phyloP scores from a whole-genome alignment of 2,329 filamentous ascomycete species.

The Aspergillus brunneoviolaceus region DNA sequence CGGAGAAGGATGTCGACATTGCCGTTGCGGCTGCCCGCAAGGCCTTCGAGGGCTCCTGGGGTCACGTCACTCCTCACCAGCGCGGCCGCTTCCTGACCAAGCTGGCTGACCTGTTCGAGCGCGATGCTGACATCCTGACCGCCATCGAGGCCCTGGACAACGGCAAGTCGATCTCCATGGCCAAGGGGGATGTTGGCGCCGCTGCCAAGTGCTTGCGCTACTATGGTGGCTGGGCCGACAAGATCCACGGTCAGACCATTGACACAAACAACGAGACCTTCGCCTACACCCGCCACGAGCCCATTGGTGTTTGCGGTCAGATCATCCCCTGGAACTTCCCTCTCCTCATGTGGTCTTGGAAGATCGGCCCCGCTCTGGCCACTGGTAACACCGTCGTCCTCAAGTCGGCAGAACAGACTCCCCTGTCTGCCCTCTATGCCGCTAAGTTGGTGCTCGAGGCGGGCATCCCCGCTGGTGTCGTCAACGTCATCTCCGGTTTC shows the following conservation, averaged over 20 bases:
- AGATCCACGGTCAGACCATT: constrained; percentile 85
- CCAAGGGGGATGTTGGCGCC: constrained; percentile 69
- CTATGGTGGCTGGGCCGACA: constrained; percentile 92
- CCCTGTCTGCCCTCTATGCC: constrained; percentile 63
- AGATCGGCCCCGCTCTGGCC: constrained; percentile 70
- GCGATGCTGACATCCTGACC: constrained; percentile 72
- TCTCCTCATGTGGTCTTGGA: constrained; percentile 80
- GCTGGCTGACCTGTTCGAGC: constrained; percentile 76
- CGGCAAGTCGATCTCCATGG: constrained; percentile 45
- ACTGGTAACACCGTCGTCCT: constrained; percentile 62
- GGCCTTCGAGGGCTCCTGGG: constrained; percentile 76
- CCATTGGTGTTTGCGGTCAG: constrained; percentile 77
- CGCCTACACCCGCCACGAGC: constrained; percentile 80
- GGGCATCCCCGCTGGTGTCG: constrained; percentile 61
- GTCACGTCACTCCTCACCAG: constrained; percentile 64
- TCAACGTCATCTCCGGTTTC: constrained; percentile 69
- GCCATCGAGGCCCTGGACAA: constrained; percentile 75
- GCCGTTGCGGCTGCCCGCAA: constrained; percentile 83
- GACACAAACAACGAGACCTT: constrained; percentile 76
- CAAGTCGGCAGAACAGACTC: constrained; percentile 67
- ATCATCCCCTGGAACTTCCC: constrained; percentile 93
- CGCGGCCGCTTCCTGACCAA: constrained; percentile 70
- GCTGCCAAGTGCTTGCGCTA: constrained; percentile 75
- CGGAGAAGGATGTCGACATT: constrained; percentile 72
- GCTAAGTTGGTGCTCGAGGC: constrained; percentile 58